Evolutionary conservation across 1,284 basidiomycete species (phyloP).

Genomic region (Puccinia triticina): DNA sequence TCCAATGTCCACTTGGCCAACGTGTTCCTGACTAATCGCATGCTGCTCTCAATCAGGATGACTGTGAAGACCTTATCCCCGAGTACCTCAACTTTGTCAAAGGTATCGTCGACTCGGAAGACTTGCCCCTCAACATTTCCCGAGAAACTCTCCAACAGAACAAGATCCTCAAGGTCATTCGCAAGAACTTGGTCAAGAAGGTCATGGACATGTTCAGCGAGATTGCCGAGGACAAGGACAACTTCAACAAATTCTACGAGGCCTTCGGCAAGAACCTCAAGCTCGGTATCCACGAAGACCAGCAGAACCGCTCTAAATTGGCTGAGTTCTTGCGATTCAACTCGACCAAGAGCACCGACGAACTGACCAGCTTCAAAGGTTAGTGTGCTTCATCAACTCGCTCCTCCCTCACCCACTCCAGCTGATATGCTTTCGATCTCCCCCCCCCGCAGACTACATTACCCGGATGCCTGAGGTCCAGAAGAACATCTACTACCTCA

Average conservation of each 20-base stretch:
- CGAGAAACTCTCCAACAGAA: conserved; percentile 99
- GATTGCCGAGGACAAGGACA: conserved; percentile 99
- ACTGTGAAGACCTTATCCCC: conserved; percentile 99
- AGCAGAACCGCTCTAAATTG: conserved; percentile 98
- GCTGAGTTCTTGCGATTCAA: conserved; percentile 99
- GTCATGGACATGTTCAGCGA: conserved; percentile 91
- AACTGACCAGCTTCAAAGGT: conserved; percentile 93
- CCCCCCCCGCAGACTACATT: conserved; percentile 79
- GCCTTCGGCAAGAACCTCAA: conserved; percentile 92
- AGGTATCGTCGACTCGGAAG: conserved; percentile 98
- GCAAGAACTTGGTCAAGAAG: conserved; percentile 88
- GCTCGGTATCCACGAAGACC: conserved; percentile 99
- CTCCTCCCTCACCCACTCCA: neutral
- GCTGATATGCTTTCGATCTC: conserved; percentile 15
- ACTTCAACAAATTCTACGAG: conserved; percentile 92
- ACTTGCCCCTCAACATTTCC: conserved; percentile 99
- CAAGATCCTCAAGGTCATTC: conserved; percentile 99
- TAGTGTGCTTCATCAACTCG: conserved; percentile 55
- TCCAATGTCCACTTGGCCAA: neutral
- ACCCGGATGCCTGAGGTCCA: conserved; percentile 99
- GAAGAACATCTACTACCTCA: conserved; percentile 95
- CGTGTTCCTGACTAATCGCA: neutral
- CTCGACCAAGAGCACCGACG: conserved; percentile 92
- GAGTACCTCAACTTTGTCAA: conserved; percentile 99
- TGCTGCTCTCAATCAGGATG: conserved; percentile 65